phyloP scores from a whole-genome alignment of 2,329 filamentous ascomycete species.

The Bipolaris oryzae region DNA sequence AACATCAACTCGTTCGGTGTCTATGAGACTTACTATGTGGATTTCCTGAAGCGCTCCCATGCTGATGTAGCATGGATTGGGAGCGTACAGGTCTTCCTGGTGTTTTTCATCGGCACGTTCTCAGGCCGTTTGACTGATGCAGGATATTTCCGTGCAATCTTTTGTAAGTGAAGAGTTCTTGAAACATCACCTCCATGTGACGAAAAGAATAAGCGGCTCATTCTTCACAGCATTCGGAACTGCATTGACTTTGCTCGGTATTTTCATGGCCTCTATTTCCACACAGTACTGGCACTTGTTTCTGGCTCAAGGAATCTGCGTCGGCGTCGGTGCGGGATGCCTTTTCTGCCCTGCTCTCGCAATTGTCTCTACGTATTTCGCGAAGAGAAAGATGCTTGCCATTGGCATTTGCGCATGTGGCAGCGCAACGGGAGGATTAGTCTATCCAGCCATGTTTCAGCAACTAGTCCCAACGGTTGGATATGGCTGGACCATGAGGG shows the following conservation, averaged over 20 bases:
- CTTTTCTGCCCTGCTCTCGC: not conserved
- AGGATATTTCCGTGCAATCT: constrained; percentile 39
- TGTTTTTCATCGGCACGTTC: constrained; percentile 54
- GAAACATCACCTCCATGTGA: no score
- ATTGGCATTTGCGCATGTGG: constrained; percentile 24
- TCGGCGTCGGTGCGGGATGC: constrained; percentile 31
- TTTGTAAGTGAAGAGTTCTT: not conserved
- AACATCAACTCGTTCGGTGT: constrained; percentile 36
- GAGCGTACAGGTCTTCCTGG: constrained; percentile 54
- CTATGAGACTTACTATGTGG: constrained; percentile 39
- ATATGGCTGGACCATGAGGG: constrained; percentile 66
- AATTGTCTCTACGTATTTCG: constrained; percentile 2
- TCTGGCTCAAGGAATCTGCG: constrained; percentile 32
- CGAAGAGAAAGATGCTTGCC: not conserved
- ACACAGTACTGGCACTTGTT: constrained; percentile 52
- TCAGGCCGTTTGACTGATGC: constrained; percentile 56
- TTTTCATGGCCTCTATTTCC: constrained; percentile 56
- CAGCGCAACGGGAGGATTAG: constrained; percentile 19
- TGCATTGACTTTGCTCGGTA: constrained; percentile 42
- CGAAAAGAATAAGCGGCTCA: not conserved
- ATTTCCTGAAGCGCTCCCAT: constrained; percentile 39
- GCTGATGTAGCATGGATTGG: constrained; percentile 59
- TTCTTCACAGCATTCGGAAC: not conserved
- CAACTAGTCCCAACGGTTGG: constrained; percentile 17
- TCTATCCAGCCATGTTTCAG: constrained; percentile 22